Evolutionary conservation across 352 stramenopile genomes (phyloP), one percentile per base, ranked within the genome.

Genomic region (Phytophthora pluvialis): DNA sequence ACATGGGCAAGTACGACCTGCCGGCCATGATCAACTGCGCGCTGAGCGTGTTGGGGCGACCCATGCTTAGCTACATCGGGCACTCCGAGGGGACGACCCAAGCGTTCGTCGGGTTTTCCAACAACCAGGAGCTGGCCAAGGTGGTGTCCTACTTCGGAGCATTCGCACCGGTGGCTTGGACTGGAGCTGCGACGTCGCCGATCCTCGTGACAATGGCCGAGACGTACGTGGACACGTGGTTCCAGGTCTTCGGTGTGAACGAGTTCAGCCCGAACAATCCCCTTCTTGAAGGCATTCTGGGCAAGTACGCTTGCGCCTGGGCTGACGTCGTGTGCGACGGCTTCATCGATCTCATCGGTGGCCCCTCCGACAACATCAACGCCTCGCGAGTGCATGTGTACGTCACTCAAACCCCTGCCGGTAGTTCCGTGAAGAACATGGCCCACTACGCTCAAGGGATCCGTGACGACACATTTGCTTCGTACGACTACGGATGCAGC

Each of bases 371-470:
- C 46, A 83, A 78, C 47, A 64, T 78, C 13, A 87, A 87, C 60
- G 57, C 49, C 3, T 73, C 70, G 3, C 60, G 78, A 11, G 70
- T 85, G 15, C 60, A 80, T 12, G 78, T 87, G 11, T 87, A 85
- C 57, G 67, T 87, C 54, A 67, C 73, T 11, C 75, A 87, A 64
- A 85, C 73, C 2, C 78, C 78, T 1, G 73, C 78, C 2, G 76
- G 78, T 8, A 87, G 71, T 4, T 85, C 75, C 0, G 75, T 85
- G 29, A 87, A 87, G 63, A 87, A 83, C 57, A 65, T 87, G 45
- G 78, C 55, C 8, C 75, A 87, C 43, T 87, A 73, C 47, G 75
- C 75, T 15, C 78, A 87, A 38, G 60, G 51, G 47, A 83, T 87
- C 54, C 75, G 78, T 26, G 71, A 73, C 47, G 56, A 80, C 25